Percentiles rank a stretch among this genome's conserved stretches.
Evolutionary conservation across 1,139 yeast genomes (phyloP).

Genomic region (Zhuliangozyma parablackwelliae): DNA sequence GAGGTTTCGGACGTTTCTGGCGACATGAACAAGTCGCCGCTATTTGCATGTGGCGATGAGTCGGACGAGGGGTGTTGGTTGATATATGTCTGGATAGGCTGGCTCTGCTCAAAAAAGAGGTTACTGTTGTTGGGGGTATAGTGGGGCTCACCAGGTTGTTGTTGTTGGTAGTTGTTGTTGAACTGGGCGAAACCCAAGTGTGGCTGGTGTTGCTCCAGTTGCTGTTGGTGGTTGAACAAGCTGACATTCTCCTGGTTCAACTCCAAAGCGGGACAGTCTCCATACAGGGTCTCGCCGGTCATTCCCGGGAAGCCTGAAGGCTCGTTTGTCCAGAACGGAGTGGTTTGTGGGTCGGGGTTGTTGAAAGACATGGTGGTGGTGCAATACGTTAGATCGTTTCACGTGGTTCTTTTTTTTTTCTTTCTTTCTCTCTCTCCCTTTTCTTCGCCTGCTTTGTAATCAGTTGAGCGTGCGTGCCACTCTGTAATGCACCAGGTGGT

Average conservation of each 20-base stretch:
- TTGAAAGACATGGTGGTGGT: background rate
- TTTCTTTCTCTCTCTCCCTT: too few species aligned
- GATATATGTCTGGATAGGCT: background rate
- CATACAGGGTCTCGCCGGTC: slow-evolving; percentile 1
- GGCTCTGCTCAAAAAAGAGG: background rate
- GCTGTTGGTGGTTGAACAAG: slow-evolving; percentile 8
- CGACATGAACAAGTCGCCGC: slow-evolving; percentile 4
- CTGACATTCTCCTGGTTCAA: slow-evolving; percentile 11
- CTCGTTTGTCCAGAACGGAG: background rate
- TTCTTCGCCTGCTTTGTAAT: too few species aligned
- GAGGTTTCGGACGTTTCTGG: slow-evolving; percentile 12
- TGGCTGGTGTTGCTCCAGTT: slow-evolving; percentile 2
- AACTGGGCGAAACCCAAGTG: background rate
- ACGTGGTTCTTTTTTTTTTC: too few species aligned
- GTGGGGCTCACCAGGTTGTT: background rate
- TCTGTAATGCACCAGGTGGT: too few species aligned
- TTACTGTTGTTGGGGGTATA: background rate
- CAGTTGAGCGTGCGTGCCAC: too few species aligned
- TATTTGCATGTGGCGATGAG: slow-evolving; percentile 8
- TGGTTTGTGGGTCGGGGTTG: background rate
- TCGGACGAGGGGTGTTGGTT: slow-evolving; percentile 3
- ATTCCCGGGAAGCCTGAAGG: background rate
- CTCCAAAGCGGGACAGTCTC: slow-evolving; percentile 8
- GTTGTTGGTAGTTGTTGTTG: background rate
- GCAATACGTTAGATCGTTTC: too few species aligned